Percentiles rank a stretch among this genome's conserved stretches.
phyloP scores from a whole-genome alignment of 2,329 filamentous ascomycete genomes.

The Parafenestella ontariensis region DNA sequence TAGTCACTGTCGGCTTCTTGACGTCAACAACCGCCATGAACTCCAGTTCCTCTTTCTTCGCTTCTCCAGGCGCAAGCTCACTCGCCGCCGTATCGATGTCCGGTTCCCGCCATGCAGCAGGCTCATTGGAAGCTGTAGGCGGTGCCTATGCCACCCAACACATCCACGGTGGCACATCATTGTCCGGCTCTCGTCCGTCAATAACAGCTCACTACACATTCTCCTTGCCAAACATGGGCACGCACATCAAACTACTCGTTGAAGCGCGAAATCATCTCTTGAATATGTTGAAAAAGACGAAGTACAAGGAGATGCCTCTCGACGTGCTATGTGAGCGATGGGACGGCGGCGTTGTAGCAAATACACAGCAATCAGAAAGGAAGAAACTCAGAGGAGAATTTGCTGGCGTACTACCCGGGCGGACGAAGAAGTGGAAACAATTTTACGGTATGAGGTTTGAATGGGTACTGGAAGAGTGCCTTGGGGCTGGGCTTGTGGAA shows the following conservation, averaged over 20 bases:
- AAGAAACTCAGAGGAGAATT: conserved; percentile 65
- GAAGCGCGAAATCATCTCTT: conserved; percentile 68
- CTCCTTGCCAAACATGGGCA: conserved; percentile 71
- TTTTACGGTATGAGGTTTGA: conserved; percentile 74
- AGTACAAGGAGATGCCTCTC: conserved; percentile 69
- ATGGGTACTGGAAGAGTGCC: conserved; percentile 74
- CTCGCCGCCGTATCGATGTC: conserved; percentile 68
- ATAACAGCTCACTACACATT: conserved; percentile 56
- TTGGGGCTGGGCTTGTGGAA: conserved; percentile 74
- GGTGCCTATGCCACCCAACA: conserved; percentile 70
- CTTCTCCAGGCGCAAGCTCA: conserved; percentile 50
- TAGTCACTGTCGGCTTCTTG: conserved; percentile 72
- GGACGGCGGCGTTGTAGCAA: conserved; percentile 67
- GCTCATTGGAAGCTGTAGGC: conserved; percentile 72
- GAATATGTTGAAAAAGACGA: conserved; percentile 64
- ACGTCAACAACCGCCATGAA: conserved; percentile 54
- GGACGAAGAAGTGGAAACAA: conserved; percentile 73
- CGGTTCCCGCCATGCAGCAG: conserved; percentile 68
- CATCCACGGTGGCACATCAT: conserved; percentile 67
- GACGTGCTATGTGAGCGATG: conserved; percentile 70
- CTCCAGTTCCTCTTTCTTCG: conserved; percentile 50
- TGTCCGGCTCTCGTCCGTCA: conserved; percentile 22
- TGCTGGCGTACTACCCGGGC: conserved; percentile 63
- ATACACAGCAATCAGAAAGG: conserved; percentile 54
- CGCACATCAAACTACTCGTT: conserved; percentile 70